Evolutionary conservation across 805 yeast species (phyloP).

Genomic region (Saccharomycopsis fermentans): DNA sequence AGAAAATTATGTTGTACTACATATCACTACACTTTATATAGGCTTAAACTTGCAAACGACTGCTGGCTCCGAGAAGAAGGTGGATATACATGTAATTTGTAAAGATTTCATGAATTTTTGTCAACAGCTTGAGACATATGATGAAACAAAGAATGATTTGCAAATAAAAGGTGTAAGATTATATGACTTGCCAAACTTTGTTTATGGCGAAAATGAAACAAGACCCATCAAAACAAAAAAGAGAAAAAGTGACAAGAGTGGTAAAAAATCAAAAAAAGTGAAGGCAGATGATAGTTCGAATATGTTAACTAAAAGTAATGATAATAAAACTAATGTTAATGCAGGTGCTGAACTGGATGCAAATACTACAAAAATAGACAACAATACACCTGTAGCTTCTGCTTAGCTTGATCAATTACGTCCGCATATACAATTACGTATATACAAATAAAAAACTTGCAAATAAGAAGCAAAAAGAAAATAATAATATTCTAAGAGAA

Average conservation of each 20-base stretch:
- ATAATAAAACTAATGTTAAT: neutral
- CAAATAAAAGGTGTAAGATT: constrained; percentile 65
- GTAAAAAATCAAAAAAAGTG: constrained; percentile 27
- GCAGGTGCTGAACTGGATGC: constrained; percentile 1
- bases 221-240: constrained; percentile 55
- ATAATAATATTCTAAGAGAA: too few species aligned
- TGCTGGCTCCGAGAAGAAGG: constrained; percentile 35
- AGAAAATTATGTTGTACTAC: constrained; percentile 10
- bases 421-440: neutral
- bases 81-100: constrained; percentile 85
- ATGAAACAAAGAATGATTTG: constrained; percentile 42
- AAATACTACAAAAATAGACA: neutral
- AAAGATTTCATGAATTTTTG: constrained; percentile 78
- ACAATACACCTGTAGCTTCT: neutral
- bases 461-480: too few species aligned
- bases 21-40: constrained; percentile 57
- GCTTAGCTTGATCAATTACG: neutral
- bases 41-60: constrained; percentile 45
- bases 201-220: constrained; percentile 63
- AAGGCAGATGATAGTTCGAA: constrained; percentile 9
- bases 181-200: constrained; percentile 76
- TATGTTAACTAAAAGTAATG: neutral
- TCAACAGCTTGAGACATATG: constrained; percentile 59
- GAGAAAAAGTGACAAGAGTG: constrained; percentile 41
- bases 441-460: too few species aligned